Percentiles rank a stretch among this genome's conserved stretches.
Evolutionary conservation across 1,139 yeast species (phyloP).

Genomic region (Nakaseomyces kungkrabaensis): DNA sequence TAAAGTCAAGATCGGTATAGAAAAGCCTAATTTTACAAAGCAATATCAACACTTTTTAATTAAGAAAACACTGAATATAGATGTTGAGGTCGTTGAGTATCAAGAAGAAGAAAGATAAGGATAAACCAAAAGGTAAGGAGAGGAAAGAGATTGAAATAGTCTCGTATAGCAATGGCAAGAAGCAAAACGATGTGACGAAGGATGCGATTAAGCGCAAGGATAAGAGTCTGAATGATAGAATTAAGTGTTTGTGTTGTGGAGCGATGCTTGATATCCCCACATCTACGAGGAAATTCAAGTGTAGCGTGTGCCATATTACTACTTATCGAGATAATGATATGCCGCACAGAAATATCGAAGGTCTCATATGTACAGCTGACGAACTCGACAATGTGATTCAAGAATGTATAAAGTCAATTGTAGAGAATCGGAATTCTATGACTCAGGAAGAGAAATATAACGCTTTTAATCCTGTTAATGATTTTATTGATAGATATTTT

Average conservation of each 20-base stretch:
- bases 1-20: too few relatives aligned
- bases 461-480: constrained; percentile 1
- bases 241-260: constrained; percentile 45
- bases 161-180: neutral
- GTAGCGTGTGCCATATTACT: constrained; percentile 47
- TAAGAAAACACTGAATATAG: too few relatives aligned
- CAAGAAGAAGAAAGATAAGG: neutral
- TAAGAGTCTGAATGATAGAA: neutral
- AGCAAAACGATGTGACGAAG: neutral
- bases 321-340: constrained; percentile 5
- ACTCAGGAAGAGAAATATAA: constrained; percentile 2
- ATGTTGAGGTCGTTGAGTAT: neutral
- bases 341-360: neutral
- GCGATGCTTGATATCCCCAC: constrained; percentile 43
- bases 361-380: neutral
- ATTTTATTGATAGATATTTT: neutral
- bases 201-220: neutral
- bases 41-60: too few relatives aligned
- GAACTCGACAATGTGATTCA: neutral
- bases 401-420: neutral
- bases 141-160: neutral
- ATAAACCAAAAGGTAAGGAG: neutral
- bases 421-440: neutral
- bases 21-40: neutral
- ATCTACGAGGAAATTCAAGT: constrained; percentile 40